phyloP scores from a whole-genome alignment of 2,329 filamentous ascomycete species.

The Fusarium continuum region DNA sequence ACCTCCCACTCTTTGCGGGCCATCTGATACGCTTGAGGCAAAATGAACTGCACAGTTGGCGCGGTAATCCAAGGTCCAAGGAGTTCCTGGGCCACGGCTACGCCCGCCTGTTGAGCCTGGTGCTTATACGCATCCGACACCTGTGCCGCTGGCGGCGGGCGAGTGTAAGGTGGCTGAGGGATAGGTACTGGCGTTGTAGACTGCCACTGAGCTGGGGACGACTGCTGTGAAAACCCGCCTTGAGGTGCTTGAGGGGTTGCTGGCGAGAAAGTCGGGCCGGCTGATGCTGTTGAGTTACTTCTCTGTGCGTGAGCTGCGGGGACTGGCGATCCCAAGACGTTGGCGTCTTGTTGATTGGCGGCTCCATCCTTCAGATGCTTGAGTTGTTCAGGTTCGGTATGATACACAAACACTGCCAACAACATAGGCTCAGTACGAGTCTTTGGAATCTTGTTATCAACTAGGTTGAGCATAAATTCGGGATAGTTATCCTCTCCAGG shows the following conservation, averaged over 20 bases:
- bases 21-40: slow-evolving; percentile 75
- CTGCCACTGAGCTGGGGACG: slow-evolving; percentile 46
- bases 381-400: slow-evolving; percentile 61
- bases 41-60: slow-evolving; percentile 73
- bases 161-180: slow-evolving; percentile 46
- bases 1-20: slow-evolving; percentile 77
- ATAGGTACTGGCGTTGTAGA: slow-evolving; percentile 50
- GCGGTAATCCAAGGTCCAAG: slow-evolving; percentile 70
- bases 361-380: slow-evolving; percentile 42
- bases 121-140: slow-evolving; percentile 50
- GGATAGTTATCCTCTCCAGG: slow-evolving; percentile 76
- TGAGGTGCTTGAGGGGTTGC: slow-evolving; percentile 54
- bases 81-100: slow-evolving; percentile 68
- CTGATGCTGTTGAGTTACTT: slow-evolving; percentile 56
- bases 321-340: slow-evolving; percentile 46
- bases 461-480: slow-evolving; percentile 88
- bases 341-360: slow-evolving; percentile 19
- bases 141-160: slow-evolving; percentile 24
- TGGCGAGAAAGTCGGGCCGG: slow-evolving; percentile 63
- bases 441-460: slow-evolving; percentile 80
- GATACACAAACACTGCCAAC: slow-evolving; percentile 85
- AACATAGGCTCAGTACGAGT: slow-evolving; percentile 79
- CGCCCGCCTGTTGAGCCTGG: slow-evolving; percentile 60
- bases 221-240: slow-evolving; percentile 48
- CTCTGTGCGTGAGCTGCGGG: slow-evolving; percentile 51